Base-by-base conservation (phyloP, 108 stramenopile species). In the Skeletonema tropicum region DNA sequence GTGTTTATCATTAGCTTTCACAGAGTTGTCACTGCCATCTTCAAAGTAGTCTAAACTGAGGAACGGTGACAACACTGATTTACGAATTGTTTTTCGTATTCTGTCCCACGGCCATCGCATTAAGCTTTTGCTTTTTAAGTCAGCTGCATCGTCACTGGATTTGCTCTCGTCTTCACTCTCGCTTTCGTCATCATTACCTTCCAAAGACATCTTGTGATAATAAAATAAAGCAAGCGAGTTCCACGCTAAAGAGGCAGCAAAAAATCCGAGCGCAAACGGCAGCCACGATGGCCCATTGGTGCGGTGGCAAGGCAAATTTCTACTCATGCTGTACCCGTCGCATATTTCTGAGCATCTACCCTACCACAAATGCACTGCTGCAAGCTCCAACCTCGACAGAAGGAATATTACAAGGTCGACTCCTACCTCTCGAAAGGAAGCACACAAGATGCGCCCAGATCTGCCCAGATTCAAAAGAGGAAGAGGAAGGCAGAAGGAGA, bases 71-170 rank as follows among this genome's bases (percentile, higher is more conserved):
- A 73, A 74, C 23, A 68, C 23, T 25, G 52, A 55, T 23, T 55
- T 55, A 23, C 10, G 52, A 23, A 79, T 60, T 36, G 62, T 70
- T 21, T 70, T 66, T 26, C 73, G 72, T 0, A 80, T 30, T 57
- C 64, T 74, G 41, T 80, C 73, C 79, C 79, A 80, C 14, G 79
- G 79, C 79, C 79, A 80, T 23, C 73, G 79, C 17, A 45, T 42
- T 45, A 59, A 63, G 48, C 21, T 10, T 21, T 55, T 63, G 32
- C 11, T 65, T n/a, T n/a, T n/a, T 36, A 3, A 35, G 55, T 14
- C 32, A 11, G 4, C 6, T 9, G 45, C n/a, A 31, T 41, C 17
- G 41, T 23, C 25, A 55, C 57, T 21, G 48, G 19, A 10, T 17
- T 65, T 60, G 17, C 58, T 59, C 31, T 60, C 32, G n/a, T 39